Evolutionary conservation across 2,329 filamentous ascomycete genomes (phyloP).

Genomic region (Fusarium sp.): DNA sequence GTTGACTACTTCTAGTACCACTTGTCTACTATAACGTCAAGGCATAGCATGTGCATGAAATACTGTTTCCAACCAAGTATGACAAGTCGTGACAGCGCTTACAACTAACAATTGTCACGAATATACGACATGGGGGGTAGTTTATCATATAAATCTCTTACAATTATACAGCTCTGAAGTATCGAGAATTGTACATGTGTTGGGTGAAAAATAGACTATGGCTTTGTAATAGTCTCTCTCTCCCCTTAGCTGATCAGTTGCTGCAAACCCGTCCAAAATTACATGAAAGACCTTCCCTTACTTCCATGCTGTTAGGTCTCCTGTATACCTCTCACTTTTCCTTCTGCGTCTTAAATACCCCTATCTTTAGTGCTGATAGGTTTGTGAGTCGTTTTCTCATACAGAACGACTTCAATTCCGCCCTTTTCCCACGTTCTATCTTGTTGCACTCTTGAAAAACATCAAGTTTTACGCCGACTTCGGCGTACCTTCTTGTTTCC

Average conservation of each 20-base stretch:
- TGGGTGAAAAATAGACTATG: not conserved
- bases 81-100: not conserved
- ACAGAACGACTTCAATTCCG: not conserved
- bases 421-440: not conserved
- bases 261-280: not conserved
- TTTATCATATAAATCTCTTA: not conserved
- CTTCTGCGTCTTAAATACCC: not conserved
- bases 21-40: not conserved
- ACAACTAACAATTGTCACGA: not conserved
- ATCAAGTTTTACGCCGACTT: not conserved
- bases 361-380: not conserved
- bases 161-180: constrained; percentile 2
- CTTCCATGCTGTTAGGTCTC: not conserved
- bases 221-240: not conserved
- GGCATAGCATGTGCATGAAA: not conserved
- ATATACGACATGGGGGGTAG: not conserved
- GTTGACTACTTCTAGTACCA: not conserved
- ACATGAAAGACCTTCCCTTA: not conserved
- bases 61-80: not conserved
- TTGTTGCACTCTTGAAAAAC: not conserved
- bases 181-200: not conserved
- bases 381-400: not conserved
- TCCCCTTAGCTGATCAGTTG: not conserved
- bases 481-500: not conserved
- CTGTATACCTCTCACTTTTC: not conserved